Evolutionary conservation across 805 yeast genomes (phyloP), one percentile per base, ranked within the genome.

Genomic region (Wickerhamia fluorescens): DNA sequence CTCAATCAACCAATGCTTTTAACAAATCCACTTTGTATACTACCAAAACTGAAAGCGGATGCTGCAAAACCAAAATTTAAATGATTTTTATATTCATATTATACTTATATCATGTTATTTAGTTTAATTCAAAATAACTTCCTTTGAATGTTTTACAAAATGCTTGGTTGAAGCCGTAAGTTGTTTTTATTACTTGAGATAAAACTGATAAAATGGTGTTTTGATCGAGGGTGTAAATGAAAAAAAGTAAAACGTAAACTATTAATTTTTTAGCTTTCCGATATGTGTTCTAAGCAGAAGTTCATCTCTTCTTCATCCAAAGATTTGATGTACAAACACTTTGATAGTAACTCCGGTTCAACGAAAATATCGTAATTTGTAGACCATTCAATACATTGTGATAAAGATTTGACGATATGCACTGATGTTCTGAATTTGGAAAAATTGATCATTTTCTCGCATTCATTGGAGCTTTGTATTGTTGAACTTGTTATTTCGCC

Each of bases 321-420:
- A 5, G 87, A 68, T 39, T 78, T 76, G 38, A 87, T 73, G 55
- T 87, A 87, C 20, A 87, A 68, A 54, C 96, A 88, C 49, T 80
- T 85, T 31, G 94, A 78, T 37, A 89, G 51, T 14, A 87, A 51
- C 28, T 84, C 88, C 8, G 72, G 68, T 29, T 81, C 66, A 2
- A 64, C 55, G 27, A 63, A 52, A 29, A 81, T 58, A 9, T 62
- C 47, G 59, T 86, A 88, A 34, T 79, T 66, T 26, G 67, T 67
- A 1, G 94, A 75, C 87, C 95, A 85, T 45, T 85, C 95, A 28
- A 88, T 84, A 44, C 81, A 73, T 46, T 82, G 83, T 21, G 86
- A 70, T 32, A 88, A 68, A 7, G 78, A 74, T 49, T 82, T 80
- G 20, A 85, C 85, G 27, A 86, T 76, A 36, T 74, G 73, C 4